Percentiles rank a stretch among this genome's conserved stretches.
phyloP scores from a whole-genome alignment of 1,139 yeast genomes.

The Kurtzmaniella quercitrusa region DNA sequence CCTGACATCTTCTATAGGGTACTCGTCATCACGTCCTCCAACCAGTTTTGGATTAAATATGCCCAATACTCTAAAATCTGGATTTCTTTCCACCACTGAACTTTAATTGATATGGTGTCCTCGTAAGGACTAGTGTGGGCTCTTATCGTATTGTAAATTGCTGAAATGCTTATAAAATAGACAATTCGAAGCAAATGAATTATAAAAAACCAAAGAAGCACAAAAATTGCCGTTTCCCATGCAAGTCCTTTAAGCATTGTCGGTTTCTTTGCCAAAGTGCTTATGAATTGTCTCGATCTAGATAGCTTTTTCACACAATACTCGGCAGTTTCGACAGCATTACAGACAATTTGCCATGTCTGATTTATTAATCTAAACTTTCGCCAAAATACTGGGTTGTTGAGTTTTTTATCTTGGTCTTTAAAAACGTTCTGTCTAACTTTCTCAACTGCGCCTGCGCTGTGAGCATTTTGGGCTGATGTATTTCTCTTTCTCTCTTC shows the following conservation, averaged over 20 bases:
- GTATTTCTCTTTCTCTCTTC: neutral
- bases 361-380: too few species aligned
- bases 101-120: neutral
- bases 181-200: constrained; percentile 9
- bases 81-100: constrained; percentile 34
- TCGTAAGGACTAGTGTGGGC: neutral
- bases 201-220: constrained; percentile 7
- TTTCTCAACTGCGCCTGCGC: neutral
- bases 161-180: neutral
- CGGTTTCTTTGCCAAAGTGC: neutral
- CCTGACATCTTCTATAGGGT: too few species aligned
- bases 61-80: constrained; percentile 29
- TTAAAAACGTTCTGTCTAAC: too few species aligned
- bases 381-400: too few species aligned
- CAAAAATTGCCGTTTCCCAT: neutral
- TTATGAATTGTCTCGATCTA: too few species aligned
- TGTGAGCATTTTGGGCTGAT: constrained; percentile 1
- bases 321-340: neutral
- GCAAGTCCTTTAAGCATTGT: neutral
- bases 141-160: neutral
- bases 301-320: too few species aligned
- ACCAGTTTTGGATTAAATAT: constrained; percentile 21
- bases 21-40: constrained; percentile 7
- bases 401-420: too few species aligned
- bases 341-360: too few species aligned